Base-by-base conservation (phyloP, 129 eudicot species). In the Flaveria trinervia region DNA sequence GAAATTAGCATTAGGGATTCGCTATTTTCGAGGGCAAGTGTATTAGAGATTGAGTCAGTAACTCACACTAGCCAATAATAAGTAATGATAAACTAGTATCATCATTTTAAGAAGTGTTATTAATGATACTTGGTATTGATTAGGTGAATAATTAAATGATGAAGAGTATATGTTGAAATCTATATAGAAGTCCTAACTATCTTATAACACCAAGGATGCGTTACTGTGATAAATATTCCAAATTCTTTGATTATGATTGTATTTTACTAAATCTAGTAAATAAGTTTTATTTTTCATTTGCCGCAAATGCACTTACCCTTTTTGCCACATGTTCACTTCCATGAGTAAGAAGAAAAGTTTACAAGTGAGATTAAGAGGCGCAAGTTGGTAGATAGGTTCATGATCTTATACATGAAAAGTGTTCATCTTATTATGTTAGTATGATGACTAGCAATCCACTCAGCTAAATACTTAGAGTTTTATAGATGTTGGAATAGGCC, bases 401-500 rank as follows among this genome's bases (percentile, higher is more conserved):
- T 44, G 49, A 62, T 28, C 50, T 45, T 76, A 13, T 30, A 18
- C 72, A 20, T 48, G 11, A 30, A 43, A 43, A 46, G 69, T 55
- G 48, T 39, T 54, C 3, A 52, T 16, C 36, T 30, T 66, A 50
- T 5, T 2, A 50, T 55, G 7, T 5, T 18, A 0, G 17, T 14
- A 26, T 55, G 68, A 46, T 68, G 73, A 33, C 1, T 5, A 0
- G 17, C 73, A 65, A 64, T 64, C 48, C 48, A 22, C 9, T 74
- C 2, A 7, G 16, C 25, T 59, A 20, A 44, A 13, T 33, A 8
- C 12, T 9, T 15, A 5, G 25, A 57, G 45, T 1, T 55, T 4
- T 54, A 36, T 17, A 17, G 18, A 72, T 72, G 26, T 36, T 12
- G n/a, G 50, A 77, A 28, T 18, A 33, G 82, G 82, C 82, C 71